Conservation (phyloP, 140 eudicot species). For the Flaveria floridana region DNA sequence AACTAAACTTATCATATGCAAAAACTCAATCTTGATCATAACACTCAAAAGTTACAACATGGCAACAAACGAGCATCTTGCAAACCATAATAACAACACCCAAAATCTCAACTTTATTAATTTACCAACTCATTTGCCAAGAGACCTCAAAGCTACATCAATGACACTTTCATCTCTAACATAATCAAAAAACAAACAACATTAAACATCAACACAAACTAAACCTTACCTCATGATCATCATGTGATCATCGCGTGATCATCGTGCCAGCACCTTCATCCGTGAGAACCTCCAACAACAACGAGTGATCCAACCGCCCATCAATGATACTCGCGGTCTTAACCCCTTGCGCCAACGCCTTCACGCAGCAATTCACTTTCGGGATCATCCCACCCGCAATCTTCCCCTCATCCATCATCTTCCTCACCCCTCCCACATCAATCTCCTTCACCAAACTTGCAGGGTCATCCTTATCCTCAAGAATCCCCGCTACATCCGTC, state of each 20-base stretch:
- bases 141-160: slow-evolving; percentile 14
- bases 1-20: background rate
- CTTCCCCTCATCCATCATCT: slow-evolving; percentile 74
- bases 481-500: slow-evolving; percentile 85
- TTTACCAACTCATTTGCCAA: background rate
- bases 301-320: slow-evolving; percentile 74
- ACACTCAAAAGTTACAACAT: background rate
- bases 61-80: background rate
- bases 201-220: background rate
- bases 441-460: slow-evolving; percentile 80
- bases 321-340: slow-evolving; percentile 82
- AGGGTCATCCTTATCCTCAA: slow-evolving; percentile 58
- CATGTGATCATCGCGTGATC: slow-evolving; percentile 29
- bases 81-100: slow-evolving; percentile 2
- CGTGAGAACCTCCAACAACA: slow-evolving; percentile 75
- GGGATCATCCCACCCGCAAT: slow-evolving; percentile 97
- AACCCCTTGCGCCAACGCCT: slow-evolving; percentile 75
- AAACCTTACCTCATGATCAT: slow-evolving; percentile 36
- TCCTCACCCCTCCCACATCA: slow-evolving; percentile 67
- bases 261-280: slow-evolving; percentile 95
- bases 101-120: slow-evolving; percentile 12
- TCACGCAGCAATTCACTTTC: slow-evolving; percentile 80
- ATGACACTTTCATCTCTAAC: background rate
- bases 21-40: background rate
- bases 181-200: background rate